Evolutionary conservation across 2,329 filamentous ascomycete species (phyloP), one percentile per base, ranked within the genome.

Genomic region (Monosporascus sp.): DNA sequence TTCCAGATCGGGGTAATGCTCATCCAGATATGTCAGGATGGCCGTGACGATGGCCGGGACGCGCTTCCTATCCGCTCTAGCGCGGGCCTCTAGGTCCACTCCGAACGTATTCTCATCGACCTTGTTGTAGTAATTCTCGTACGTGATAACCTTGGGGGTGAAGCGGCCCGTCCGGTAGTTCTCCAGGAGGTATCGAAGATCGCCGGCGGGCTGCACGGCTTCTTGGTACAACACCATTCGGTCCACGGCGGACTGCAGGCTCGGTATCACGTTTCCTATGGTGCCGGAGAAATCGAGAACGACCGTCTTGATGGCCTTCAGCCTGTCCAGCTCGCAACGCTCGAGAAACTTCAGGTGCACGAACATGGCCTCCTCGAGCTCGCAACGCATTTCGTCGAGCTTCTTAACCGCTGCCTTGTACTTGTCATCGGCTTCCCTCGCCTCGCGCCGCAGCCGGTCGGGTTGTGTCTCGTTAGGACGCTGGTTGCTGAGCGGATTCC

Each of bases 151-250:
- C 65, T 84, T 92, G 8, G 94, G 94, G 50, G 90, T 83, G 69
- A 96, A 99, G 60, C 87, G 89, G 58, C 94, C 94, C 7, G 94
- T 99, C 58, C 92, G 87, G 73, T 99, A 99, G 69, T 93, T 99
- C 74, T 99, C 94, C 46, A 99, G 79, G 55, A 99, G 81, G 70
- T 97, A 99, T 58, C 94, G 83, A 61, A 99, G 76, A 71, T 99
- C 94, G 39, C 90, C 89, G 48, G 86, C 70, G 6, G 94, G 94
- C 71, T 97, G 94, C n/a, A 99, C 89, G 0, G 94, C 97, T 77
- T 99, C 94, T 71, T 99, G 94, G 74, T 95, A 99, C 47, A 99
- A 80, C 86, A 99, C 91, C 92, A 99, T 97, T 68, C 95, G 91
- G 74, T 99, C 94, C 24, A 99, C 91, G 0, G 92, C 91, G 54